These are phyloP conservation scores for Leccinum boreale DNA, from an alignment of 768 basidiomycete genomes.

Conservation along the genomic window DNA sequence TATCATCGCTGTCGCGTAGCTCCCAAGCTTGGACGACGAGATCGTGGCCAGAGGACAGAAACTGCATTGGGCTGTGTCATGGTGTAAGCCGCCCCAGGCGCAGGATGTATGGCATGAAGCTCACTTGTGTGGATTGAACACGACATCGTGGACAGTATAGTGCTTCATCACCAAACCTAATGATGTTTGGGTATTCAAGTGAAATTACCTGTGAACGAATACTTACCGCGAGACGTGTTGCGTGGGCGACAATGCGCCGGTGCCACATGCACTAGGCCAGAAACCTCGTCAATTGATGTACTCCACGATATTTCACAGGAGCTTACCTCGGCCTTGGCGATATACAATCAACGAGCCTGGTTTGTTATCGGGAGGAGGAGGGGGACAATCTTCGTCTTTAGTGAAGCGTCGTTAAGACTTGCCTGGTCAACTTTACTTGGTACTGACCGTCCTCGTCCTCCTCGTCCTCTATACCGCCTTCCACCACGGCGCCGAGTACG, in stretches of 20 bases:
- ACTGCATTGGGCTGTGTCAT: conserved; percentile 32
- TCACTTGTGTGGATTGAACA: conserved; percentile 50
- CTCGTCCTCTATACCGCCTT: conserved; percentile 43
- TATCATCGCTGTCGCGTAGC: conserved; percentile 21
- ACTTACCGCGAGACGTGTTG: conserved; percentile 19
- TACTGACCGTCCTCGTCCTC: conserved; percentile 22
- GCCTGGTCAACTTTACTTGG: conserved; percentile 16
- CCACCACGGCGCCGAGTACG: conserved; percentile 44
- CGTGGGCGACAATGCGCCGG: conserved; percentile 20
- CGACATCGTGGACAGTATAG: conserved; percentile 54
- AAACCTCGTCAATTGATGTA: not conserved
- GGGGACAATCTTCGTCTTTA: conserved; percentile 15
- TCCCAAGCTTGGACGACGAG: conserved; percentile 42
- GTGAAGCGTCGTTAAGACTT: not conserved
- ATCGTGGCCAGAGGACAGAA: conserved; percentile 51
- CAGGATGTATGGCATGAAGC: not conserved
- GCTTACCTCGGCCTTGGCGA: conserved; percentile 28
- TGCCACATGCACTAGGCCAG: conserved; percentile 16
- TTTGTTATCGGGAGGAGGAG: conserved; percentile 44
- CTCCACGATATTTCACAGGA: not conserved
- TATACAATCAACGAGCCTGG: conserved; percentile 46
- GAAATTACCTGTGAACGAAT: not conserved
- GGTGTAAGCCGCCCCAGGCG: conserved; percentile 3
- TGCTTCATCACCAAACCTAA: conserved; percentile 36
- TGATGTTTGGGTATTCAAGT: not conserved